Evolutionary conservation across 257 asterid genomes (phyloP), one percentile per base, ranked within the genome.

Genomic region (Knoxia roxburghii): DNA sequence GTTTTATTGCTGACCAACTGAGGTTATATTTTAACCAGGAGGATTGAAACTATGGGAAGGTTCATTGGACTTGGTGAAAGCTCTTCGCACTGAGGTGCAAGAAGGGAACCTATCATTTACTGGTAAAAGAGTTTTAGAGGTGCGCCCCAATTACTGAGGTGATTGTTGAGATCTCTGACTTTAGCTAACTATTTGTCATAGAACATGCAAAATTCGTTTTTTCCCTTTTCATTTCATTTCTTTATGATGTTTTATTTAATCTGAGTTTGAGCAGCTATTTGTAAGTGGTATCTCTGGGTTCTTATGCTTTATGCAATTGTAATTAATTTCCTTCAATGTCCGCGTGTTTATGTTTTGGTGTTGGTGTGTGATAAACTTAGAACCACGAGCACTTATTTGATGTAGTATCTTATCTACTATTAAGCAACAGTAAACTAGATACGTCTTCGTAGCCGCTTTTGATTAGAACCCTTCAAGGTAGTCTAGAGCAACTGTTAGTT

Each of bases 11-110:
- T 71, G 30, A 52, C 55, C 20, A 1, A n/a, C 29, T 18, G 12
- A 18, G 55, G 29, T 57, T 68, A 3, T 71, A 32, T 62, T 67
- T 46, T 71, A 67, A 63, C 13, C 61, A 90, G 99, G 99, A 56
- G 99, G 97, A 53, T 68, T 94, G 80, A 94, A 94, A 75, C 78
- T 94, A 64, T 94, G 99, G 99, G 99, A 94, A 77, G 95, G 97
- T 18, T 90, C 99, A 17, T 65, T 88, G 41, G 99, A 90, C 76
- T 79, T 94, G 52, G 86, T 94, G 58, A 77, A 80, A 67, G 78
- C 86, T 68, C 89, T 94, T 48, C 67, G 48, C 72, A 77, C 85
- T 6, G 95, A 88, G 75, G 70, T 90, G 71, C 77, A 81, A 77
- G 81, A 79, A 12, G 87, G 84, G 73, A 67, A 65, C 51, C 68